Percentiles rank a stretch among this genome's conserved stretches.
Conservation (phyloP, 805 yeast species). For the Pichia manshurica region DNA sequence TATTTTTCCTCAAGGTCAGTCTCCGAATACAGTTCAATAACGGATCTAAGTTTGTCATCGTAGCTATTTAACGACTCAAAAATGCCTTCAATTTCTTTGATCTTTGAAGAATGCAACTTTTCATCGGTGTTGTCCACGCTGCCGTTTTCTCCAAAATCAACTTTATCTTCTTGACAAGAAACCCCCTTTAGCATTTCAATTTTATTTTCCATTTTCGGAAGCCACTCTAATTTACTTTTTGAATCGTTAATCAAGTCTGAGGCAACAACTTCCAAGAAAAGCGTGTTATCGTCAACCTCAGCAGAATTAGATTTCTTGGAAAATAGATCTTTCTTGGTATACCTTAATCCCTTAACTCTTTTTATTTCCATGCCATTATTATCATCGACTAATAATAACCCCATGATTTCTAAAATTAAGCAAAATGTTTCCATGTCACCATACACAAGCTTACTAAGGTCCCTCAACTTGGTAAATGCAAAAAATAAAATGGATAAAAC, state of each 20-base stretch:
- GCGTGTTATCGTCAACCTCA: not conserved
- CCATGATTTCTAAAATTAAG: constrained; percentile 65
- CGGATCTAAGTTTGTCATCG: not conserved
- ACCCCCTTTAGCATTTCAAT: not conserved
- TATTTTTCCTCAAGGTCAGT: constrained; percentile 31
- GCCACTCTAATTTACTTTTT: constrained; percentile 9
- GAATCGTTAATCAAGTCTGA: constrained; percentile 9
- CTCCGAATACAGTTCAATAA: not conserved
- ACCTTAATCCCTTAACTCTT: constrained; percentile 74
- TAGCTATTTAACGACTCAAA: not conserved
- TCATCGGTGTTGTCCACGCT: not conserved
- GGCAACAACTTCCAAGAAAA: constrained; percentile 15
- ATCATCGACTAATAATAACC: constrained; percentile 52
- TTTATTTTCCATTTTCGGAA: constrained; percentile 3
- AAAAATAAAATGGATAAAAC: constrained; percentile 21
- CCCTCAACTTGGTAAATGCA: constrained; percentile 34
- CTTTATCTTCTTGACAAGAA: not conserved
- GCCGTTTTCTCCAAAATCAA: not conserved
- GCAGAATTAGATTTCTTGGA: not conserved
- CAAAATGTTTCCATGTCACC: constrained; percentile 45
- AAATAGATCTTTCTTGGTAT: constrained; percentile 33
- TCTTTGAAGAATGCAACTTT: not conserved
- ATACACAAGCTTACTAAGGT: constrained; percentile 34
- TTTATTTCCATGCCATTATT: constrained; percentile 43
- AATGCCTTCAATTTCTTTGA: constrained; percentile 1